phyloP scores from a whole-genome alignment of 305 asterid genomes.

The Galium porrigens region DNA sequence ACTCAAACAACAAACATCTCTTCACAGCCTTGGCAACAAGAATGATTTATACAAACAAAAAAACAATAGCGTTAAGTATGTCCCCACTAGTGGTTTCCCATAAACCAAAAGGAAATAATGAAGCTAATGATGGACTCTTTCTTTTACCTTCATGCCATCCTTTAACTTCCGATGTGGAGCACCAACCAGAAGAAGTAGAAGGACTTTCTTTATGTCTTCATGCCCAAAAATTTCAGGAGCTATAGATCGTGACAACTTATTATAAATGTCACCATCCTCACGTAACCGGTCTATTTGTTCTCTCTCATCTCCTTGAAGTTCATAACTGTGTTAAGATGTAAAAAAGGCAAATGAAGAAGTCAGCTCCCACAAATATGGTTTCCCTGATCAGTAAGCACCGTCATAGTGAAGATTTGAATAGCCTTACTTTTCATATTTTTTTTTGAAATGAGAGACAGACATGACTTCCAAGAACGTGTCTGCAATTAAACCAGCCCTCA shows the following conservation, averaged over 20 bases:
- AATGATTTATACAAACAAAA: neutral
- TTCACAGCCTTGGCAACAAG: neutral
- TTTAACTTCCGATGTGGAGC: constrained; percentile 90
- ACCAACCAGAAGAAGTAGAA: constrained; percentile 95
- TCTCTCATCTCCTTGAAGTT: constrained; percentile 72
- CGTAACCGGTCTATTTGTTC: constrained; percentile 69
- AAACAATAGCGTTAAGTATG: neutral
- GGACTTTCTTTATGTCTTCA: constrained; percentile 87
- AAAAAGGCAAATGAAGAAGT: neutral
- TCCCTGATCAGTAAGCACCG: neutral
- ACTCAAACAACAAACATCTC: neutral
- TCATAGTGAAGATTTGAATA: constrained; percentile 6
- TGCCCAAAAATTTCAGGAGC: constrained; percentile 96
- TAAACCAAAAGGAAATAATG: neutral
- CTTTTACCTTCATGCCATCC: constrained; percentile 87
- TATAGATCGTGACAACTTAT: constrained; percentile 65
- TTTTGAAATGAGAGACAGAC: constrained; percentile 79
- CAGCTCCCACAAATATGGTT: neutral
- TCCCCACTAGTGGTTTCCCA: neutral
- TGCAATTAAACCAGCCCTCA: constrained; percentile 95
- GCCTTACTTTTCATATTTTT: constrained; percentile 83
- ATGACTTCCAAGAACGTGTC: constrained; percentile 94
- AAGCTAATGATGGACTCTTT: constrained; percentile 12
- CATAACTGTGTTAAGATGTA: constrained; percentile 39
- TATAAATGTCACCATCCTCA: constrained; percentile 91